phyloP scores from a whole-genome alignment of 164 flowering plant genomes.

The Berberis thunbergii region DNA sequence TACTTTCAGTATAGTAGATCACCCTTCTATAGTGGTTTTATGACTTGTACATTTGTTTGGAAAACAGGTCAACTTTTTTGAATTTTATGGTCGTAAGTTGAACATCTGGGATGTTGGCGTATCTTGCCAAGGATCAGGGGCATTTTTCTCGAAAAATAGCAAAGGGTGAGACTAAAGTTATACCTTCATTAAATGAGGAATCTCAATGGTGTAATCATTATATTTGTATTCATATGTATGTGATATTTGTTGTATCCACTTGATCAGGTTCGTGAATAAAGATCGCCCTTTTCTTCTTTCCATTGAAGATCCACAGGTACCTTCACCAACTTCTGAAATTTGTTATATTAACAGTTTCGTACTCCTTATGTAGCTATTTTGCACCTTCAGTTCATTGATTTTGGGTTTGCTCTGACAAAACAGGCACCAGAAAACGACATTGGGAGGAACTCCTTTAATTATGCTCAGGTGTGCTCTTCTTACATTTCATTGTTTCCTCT shows the following conservation, averaged over 20 bases:
- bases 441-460: constrained; percentile 90
- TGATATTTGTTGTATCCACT: neutral
- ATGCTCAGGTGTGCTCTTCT: constrained; percentile 58
- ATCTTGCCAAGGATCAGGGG: constrained; percentile 60
- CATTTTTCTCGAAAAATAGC: constrained; percentile 56
- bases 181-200: neutral
- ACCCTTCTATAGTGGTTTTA: neutral
- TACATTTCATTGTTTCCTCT: neutral
- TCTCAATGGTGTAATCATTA: neutral
- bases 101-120: constrained; percentile 84
- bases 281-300: constrained; percentile 53
- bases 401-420: constrained; percentile 5
- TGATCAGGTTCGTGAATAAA: constrained; percentile 43
- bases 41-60: constrained; percentile 12
- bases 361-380: constrained; percentile 1
- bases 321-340: neutral
- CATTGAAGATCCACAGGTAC: constrained; percentile 95
- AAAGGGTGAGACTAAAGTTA: constrained; percentile 46
- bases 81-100: constrained; percentile 81
- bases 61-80: constrained; percentile 73
- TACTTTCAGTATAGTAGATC: no score
- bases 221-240: neutral
- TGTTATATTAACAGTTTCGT: neutral
- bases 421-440: constrained; percentile 90
- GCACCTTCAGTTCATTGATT: neutral